A percentile compares a stretch with the other conserved stretches of the same genome.
Evolutionary conservation across 345 rosid genomes (phyloP).

Genomic region (Gynandropsis gynandra): DNA sequence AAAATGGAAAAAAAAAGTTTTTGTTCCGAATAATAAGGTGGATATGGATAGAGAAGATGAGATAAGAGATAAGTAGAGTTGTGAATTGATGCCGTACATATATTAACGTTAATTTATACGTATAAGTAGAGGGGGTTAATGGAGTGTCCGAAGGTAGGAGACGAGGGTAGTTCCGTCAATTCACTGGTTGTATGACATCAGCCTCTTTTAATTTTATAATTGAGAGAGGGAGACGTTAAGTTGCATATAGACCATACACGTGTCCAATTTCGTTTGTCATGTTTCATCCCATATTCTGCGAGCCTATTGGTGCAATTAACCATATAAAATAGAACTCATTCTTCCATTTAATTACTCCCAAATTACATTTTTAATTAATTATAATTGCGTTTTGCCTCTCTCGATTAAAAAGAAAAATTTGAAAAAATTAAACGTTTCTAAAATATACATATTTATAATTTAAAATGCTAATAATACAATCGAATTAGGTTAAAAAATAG

Average conservation of each 20-base stretch:
- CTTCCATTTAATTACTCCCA: too few relatives aligned
- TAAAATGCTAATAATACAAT: too few relatives aligned
- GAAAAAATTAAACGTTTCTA: too few relatives aligned
- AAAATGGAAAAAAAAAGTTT: background rate
- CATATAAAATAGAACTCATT: too few relatives aligned
- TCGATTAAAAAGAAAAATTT: too few relatives aligned
- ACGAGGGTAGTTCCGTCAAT: constrained; percentile 23
- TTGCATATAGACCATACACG: constrained; percentile 17
- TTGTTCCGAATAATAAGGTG: background rate
- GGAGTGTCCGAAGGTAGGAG: constrained; percentile 11
- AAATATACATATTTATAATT: too few relatives aligned
- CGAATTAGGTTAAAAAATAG: too few relatives aligned
- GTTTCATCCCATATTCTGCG: constrained; percentile 21
- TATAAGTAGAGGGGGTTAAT: background rate
- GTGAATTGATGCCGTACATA: constrained; percentile 20
- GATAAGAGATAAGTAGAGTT: constrained; percentile 24
- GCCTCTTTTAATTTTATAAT: constrained; percentile 12
- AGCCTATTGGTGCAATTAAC: background rate
- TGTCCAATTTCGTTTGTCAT: constrained; percentile 2
- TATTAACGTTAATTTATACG: constrained; percentile 3
- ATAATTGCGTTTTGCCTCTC: too few relatives aligned
- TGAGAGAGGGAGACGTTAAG: background rate
- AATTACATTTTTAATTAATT: too few relatives aligned
- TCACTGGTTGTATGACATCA: background rate
- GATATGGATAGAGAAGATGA: background rate